These are phyloP conservation scores for Tieghemiomyces parasiticus DNA, from an alignment of 192 early-diverging fungal species.

Conservation along the genomic window DNA sequence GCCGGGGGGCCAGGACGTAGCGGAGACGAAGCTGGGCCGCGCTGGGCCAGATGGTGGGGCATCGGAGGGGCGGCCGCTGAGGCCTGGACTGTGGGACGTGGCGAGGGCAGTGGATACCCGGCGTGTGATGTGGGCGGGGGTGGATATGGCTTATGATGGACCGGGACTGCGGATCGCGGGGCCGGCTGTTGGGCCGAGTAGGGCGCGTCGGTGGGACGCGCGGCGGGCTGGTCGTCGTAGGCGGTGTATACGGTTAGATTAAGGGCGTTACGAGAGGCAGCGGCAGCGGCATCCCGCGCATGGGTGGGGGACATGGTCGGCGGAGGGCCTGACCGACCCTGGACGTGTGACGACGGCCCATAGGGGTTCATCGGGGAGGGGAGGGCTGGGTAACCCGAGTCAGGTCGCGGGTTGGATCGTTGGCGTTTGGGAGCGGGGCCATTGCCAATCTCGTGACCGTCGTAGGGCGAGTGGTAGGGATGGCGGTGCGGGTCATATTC, in stretches of 20 bases:
- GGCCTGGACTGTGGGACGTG: background rate
- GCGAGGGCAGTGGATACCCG: background rate
- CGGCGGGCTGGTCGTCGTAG: background rate
- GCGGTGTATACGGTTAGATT: constrained; percentile 8
- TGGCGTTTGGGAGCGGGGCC: constrained; percentile 7
- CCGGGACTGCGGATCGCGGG: background rate
- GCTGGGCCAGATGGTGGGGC: background rate
- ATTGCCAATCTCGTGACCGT: background rate
- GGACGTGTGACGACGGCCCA: too few species aligned
- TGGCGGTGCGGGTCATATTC: background rate
- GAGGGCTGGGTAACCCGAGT: constrained; percentile 1
- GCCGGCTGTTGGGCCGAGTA: background rate
- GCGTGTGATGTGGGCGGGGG: background rate
- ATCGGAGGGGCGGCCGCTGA: background rate
- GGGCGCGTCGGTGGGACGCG: background rate
- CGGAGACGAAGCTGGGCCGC: background rate
- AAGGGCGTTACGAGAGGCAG: background rate
- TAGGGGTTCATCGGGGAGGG: background rate
- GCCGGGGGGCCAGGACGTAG: background rate
- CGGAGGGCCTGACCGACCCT: background rate
- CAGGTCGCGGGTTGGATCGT: background rate
- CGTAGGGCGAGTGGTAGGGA: background rate
- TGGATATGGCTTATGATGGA: background rate
- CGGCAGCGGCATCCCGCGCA: background rate
- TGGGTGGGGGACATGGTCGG: background rate